Percentiles rank a stretch among this genome's conserved stretches.
Conservation (phyloP, 1,284 basidiomycete species). For the Apiotrichum domesticum region DNA sequence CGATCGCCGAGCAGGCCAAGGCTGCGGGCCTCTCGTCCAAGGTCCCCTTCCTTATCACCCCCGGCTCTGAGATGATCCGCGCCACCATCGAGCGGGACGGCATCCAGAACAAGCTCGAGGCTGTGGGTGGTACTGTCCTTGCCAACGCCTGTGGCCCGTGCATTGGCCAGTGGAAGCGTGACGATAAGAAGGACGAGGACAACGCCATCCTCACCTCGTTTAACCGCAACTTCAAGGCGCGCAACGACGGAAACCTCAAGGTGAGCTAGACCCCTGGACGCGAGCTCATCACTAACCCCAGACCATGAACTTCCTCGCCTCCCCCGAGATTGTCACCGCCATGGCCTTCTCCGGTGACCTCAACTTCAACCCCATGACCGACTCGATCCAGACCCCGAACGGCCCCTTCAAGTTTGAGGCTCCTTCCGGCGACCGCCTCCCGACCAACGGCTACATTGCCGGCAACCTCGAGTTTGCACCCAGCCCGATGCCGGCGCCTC, state of each 20-base stretch:
- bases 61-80: conserved; percentile 96
- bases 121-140: conserved; percentile 84
- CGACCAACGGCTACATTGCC: conserved; percentile 71
- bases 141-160: conserved; percentile 99
- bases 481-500: conserved; percentile 63
- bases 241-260: conserved; percentile 91
- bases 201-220: conserved; percentile 97
- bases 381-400: conserved; percentile 66
- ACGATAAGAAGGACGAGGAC: conserved; percentile 81
- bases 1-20: conserved; percentile 83
- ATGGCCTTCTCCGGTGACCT: conserved; percentile 94
- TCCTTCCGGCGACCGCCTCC: conserved; percentile 79
- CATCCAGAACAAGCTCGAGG: conserved; percentile 79
- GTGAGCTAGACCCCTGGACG: not conserved
- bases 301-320: conserved; percentile 88
- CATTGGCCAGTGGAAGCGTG: conserved; percentile 98
- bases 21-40: conserved; percentile 81
- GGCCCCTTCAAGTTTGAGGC: conserved; percentile 83
- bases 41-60: conserved; percentile 95
- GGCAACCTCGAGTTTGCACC: conserved; percentile 78
- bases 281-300: conserved; percentile 48
- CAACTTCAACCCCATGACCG: conserved; percentile 86
- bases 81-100: conserved; percentile 97
- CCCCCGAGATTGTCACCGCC: conserved; percentile 93
- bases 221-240: conserved; percentile 94